Evolutionary conservation across 768 basidiomycete genomes (phyloP).

Genomic region (Goffeauzyma gilvescens): DNA sequence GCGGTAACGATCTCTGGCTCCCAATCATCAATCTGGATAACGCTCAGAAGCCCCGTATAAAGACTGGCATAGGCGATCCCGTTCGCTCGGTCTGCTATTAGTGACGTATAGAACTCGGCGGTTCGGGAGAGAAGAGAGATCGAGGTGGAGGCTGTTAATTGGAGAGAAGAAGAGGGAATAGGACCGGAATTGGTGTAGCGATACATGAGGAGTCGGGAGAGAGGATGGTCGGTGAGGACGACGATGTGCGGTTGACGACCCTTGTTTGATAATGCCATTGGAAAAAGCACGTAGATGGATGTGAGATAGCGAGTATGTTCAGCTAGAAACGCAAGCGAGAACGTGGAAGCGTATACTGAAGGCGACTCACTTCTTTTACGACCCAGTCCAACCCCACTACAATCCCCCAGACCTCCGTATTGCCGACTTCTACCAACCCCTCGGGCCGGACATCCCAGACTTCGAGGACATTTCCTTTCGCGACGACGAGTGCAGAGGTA

Average conservation of each 20-base stretch:
- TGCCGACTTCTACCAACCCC: slow-evolving; percentile 17
- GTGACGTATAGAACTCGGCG: slow-evolving; percentile 25
- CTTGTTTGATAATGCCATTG: too few species aligned
- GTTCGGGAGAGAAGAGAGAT: slow-evolving; percentile 13
- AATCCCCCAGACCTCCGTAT: slow-evolving; percentile 27
- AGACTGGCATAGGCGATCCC: slow-evolving; percentile 23
- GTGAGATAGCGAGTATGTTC: not conserved
- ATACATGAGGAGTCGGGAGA: slow-evolving; percentile 23
- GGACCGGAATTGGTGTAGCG: slow-evolving; percentile 9
- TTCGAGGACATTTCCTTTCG: slow-evolving; percentile 25
- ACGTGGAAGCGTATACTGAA: not conserved
- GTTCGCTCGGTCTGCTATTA: slow-evolving; percentile 16
- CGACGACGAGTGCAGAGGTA: slow-evolving; percentile 18
- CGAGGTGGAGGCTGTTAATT: slow-evolving; percentile 19
- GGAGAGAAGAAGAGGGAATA: slow-evolving; percentile 4
- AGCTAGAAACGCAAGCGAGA: not conserved
- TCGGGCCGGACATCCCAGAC: slow-evolving; percentile 17
- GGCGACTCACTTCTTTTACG: slow-evolving; percentile 14
- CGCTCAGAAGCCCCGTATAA: slow-evolving; percentile 27
- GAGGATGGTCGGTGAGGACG: slow-evolving; percentile 23
- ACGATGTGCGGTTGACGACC: slow-evolving; percentile 26
- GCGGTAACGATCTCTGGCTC: not conserved
- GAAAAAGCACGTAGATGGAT: too few species aligned
- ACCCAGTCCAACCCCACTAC: slow-evolving; percentile 23
- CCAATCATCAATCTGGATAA: slow-evolving; percentile 10